Conservation (phyloP, 148 eudicot genomes). For the Salicornia ramosissima region DNA sequence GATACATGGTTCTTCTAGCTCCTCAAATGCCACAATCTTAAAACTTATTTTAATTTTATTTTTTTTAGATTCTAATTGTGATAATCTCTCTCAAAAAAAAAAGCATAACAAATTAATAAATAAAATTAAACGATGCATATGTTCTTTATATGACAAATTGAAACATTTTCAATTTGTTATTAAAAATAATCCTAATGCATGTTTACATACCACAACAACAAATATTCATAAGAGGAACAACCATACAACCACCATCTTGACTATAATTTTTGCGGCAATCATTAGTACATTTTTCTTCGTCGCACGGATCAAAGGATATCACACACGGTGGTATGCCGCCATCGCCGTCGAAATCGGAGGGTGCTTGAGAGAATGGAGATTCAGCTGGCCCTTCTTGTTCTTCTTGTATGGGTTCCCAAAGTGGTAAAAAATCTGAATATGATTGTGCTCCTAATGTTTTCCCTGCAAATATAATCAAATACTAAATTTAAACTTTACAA, state of each 20-base stretch:
- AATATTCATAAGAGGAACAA: neutral
- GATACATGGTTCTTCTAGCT: too few species aligned
- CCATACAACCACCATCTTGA: conserved; percentile 9
- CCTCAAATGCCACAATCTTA: too few species aligned
- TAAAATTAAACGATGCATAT: too few species aligned
- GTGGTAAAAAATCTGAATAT: conserved; percentile 1
- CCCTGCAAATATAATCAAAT: neutral
- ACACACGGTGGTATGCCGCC: neutral
- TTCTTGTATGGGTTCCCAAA: neutral
- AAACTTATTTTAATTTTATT: too few species aligned
- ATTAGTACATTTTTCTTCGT: neutral
- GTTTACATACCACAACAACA: conserved; percentile 15
- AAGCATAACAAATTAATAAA: too few species aligned
- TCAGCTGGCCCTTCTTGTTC: neutral
- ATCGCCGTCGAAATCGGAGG: neutral
- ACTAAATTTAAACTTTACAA: neutral
- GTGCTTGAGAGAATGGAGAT: neutral
- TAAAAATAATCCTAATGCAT: too few species aligned
- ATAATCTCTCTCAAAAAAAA: too few species aligned
- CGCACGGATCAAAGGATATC: neutral
- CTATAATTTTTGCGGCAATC: neutral
- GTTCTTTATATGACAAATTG: too few species aligned
- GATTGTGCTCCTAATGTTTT: neutral
- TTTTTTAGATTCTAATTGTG: too few species aligned
- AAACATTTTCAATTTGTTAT: too few species aligned